phyloP scores from a whole-genome alignment of 2,329 filamentous ascomycete genomes.

The Exophiala phaeomuriformis region DNA sequence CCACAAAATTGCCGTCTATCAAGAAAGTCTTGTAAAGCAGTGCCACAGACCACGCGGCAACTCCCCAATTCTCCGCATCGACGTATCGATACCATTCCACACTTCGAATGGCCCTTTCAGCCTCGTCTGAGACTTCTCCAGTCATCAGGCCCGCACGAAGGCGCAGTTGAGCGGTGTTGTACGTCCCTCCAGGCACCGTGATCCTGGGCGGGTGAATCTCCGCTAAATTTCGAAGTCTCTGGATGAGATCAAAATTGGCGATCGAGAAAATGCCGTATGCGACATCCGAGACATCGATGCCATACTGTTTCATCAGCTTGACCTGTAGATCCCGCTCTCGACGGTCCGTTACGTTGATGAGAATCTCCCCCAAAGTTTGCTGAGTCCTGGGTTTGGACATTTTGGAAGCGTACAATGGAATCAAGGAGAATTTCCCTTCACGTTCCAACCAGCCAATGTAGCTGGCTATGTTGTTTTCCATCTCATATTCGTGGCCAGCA shows the following conservation, averaged over 20 bases:
- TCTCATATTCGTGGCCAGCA: slow-evolving; percentile 40
- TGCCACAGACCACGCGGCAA: slow-evolving; percentile 61
- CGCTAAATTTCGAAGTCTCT: slow-evolving; percentile 10
- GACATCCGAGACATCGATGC: slow-evolving; percentile 65
- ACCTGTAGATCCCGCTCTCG: slow-evolving; percentile 62
- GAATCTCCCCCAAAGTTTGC: slow-evolving; percentile 65
- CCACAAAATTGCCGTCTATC: slow-evolving; percentile 54
- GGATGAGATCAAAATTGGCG: slow-evolving; percentile 50
- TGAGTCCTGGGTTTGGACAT: slow-evolving; percentile 54
- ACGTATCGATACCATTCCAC: slow-evolving; percentile 79
- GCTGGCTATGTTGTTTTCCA: slow-evolving; percentile 69
- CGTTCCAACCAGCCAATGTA: slow-evolving; percentile 76
- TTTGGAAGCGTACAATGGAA: slow-evolving; percentile 82
- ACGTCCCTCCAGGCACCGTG: slow-evolving; percentile 18
- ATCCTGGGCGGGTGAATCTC: slow-evolving; percentile 12
- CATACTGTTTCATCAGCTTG: slow-evolving; percentile 65
- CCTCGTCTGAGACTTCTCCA: slow-evolving; percentile 50
- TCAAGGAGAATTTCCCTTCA: slow-evolving; percentile 64
- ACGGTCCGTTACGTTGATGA: slow-evolving; percentile 63
- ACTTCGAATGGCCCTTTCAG: slow-evolving; percentile 69
- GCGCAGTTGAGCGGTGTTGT: slow-evolving; percentile 30
- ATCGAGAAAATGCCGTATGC: slow-evolving; percentile 44
- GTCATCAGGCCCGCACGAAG: slow-evolving; percentile 66
- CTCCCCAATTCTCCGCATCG: slow-evolving; percentile 58
- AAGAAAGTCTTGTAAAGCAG: slow-evolving; percentile 77